Evolutionary conservation across 805 yeast species (phyloP), one percentile per base, ranked within the genome.

Genomic region (Yarrowia bubula): DNA sequence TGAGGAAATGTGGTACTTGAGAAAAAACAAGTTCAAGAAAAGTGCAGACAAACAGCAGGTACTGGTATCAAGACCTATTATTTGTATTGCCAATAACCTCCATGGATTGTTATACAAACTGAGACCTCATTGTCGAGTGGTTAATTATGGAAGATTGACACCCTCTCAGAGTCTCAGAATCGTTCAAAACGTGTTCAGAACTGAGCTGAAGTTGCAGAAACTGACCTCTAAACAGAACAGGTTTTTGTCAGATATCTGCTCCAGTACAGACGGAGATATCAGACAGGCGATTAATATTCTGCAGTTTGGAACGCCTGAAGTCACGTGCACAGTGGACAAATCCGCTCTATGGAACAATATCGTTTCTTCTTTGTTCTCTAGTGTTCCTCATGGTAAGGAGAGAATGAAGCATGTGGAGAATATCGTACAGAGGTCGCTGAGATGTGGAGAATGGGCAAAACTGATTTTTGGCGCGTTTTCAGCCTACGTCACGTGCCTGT

Each of bases 61-160:
- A 39, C 75, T 86, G 5, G 74, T 95, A 47, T 79, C 81, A 70
- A 81, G 98, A 69, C 98, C 98, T 1, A 90, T 95, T 17, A 90
- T 93, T 64, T 92, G 96, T 46, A 84, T 95, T 65, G 96, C 98
- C 73, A 95, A 93, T 72, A 96, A 95, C 71, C 80, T 89, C 1
- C 92, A 89, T 0, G 83, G 86, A 2, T 84, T 89, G 1, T 78
- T 93, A 75, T 96, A 90, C 62, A 85, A 84, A 65, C 77, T 93
- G 67, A 84, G 93, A 67, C 87, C 88, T 0, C 76, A 81, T 66
- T 85, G 93, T 68, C 97, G 93, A 70, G 79, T 89, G 7, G 79
- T 93, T 1, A 74, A 83, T 7, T 88, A 92, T 71, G 81, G 79
- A 66, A 85, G 84, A 65, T 87, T 96, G 0, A 72, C 83, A 1